Evolutionary conservation across 495 filamentous ascomycete genomes (phyloP), one percentile per base, ranked within the genome.

Genomic region (Podospora comata): DNA sequence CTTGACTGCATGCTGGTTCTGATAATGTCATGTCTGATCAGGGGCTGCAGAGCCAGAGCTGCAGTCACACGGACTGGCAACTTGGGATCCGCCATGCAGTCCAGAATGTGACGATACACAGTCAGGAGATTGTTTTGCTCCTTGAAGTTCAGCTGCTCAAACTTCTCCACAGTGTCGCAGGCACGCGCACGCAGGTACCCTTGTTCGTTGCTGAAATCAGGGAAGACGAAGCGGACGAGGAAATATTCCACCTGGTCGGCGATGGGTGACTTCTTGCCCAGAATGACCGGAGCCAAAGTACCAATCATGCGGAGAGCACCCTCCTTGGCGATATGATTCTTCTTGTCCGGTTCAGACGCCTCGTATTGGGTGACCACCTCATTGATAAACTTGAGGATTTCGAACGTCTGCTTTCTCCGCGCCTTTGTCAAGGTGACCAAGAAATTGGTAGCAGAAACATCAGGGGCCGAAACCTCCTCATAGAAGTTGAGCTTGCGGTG

Each of bases 231-330:
- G 63, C 95, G 91, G 65, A 98, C 93, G 69, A 99, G 91, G 85
- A 99, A 99, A 75, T 95, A 97, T 79, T 99, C 95, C n/a, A 97
- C 94, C 80, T 97, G 92, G 71, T 96, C 90, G 53, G 95, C 95
- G 72, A 99, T 96, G 13, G 95, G 95, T 76, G 93, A 97, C 84
- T 97, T 97, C 84, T 98, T 99, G 62, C 92, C 93, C 39, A 99
- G 85, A 60, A 99, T 96, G 26, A 99, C 94, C 15, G 92, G 90
- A 1, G 95, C 89, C 59, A 99, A 79, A 1, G 95, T 98, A 5
- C 94, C 96, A 72, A 99, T 97, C 95, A 99, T 99, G 60, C 96
- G 85, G 67, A 99, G 78, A 26, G 95, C 95, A 71, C 95, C 95
- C 79, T 99, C 95, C 84, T 99, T 99, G 72, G 94, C 92, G 53